Percentiles rank a stretch among this genome's conserved stretches.
phyloP scores from a whole-genome alignment of 176 grass and related monocot species.

The Rhynchospora pubera region DNA sequence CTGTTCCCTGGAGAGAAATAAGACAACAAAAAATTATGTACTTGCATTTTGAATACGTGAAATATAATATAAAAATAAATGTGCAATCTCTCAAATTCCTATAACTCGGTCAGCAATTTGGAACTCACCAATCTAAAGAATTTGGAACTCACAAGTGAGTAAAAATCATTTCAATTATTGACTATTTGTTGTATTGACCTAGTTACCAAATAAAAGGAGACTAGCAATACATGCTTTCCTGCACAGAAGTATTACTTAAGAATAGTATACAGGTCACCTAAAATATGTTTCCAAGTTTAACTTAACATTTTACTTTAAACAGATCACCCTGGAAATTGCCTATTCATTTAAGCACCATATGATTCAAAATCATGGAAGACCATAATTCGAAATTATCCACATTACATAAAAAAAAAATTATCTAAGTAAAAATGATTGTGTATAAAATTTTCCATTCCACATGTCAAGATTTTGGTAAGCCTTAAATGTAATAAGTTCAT shows the following conservation, averaged over 20 bases:
- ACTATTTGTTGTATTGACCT: not conserved
- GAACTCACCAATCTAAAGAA: too few species aligned
- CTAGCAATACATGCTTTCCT: not conserved
- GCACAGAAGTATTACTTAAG: not conserved
- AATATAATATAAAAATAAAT: not conserved
- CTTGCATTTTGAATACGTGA: not conserved
- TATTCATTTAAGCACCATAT: not conserved
- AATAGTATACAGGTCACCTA: not conserved
- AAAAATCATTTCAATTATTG: not conserved
- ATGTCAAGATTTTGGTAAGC: not conserved
- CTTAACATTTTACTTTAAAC: not conserved
- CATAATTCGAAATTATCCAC: not conserved
- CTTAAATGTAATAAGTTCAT: not conserved
- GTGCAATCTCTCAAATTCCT: not conserved
- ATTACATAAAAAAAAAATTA: not conserved
- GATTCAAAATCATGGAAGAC: not conserved
- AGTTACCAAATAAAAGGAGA: not conserved
- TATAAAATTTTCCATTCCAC: not conserved
- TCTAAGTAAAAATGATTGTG: not conserved
- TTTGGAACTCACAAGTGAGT: not conserved
- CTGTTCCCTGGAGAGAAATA: conserved; percentile 50
- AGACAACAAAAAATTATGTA: not conserved
- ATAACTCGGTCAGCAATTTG: not conserved
- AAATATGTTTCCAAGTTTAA: not conserved
- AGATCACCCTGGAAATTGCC: not conserved